phyloP scores from a whole-genome alignment of 768 basidiomycete genomes.

The Lenzites betulinus region DNA sequence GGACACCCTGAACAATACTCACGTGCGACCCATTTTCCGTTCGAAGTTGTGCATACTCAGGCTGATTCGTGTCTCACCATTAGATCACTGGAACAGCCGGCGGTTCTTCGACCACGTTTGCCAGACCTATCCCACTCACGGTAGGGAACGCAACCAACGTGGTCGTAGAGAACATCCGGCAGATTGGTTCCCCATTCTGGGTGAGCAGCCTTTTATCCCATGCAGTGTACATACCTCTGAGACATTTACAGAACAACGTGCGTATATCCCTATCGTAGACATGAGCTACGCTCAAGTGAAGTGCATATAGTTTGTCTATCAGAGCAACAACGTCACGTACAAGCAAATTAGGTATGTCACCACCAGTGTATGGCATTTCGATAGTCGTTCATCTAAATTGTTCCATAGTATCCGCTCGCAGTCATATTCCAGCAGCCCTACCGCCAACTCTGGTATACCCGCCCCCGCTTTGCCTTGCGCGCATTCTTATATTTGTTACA shows the following conservation, averaged over 20 bases:
- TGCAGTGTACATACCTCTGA: background rate
- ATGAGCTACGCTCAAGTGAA: no score
- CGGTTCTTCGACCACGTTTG: constrained; percentile 45
- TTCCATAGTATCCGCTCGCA: constrained; percentile 31
- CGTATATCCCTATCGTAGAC: background rate
- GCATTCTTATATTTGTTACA: constrained; percentile 1
- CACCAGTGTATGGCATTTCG: background rate
- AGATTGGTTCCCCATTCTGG: constrained; percentile 46
- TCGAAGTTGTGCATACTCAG: background rate
- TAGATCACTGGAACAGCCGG: constrained; percentile 43
- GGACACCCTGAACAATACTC: constrained; percentile 32
- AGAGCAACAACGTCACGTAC: constrained; percentile 45
- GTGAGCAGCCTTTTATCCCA: constrained; percentile 23
- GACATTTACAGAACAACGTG: constrained; percentile 24
- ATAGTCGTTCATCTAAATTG: background rate
- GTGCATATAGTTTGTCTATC: constrained; percentile 40
- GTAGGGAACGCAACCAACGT: constrained; percentile 46
- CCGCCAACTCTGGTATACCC: constrained; percentile 38
- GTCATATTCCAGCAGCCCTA: constrained; percentile 38
- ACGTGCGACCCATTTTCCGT: constrained; percentile 13
- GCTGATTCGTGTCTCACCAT: no score
- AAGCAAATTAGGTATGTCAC: constrained; percentile 36
- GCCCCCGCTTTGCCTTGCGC: background rate
- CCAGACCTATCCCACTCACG: constrained; percentile 46
- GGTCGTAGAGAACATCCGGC: constrained; percentile 40